Conservation (phyloP, 352 stramenopile species). For the Phytophthora idaei region DNA sequence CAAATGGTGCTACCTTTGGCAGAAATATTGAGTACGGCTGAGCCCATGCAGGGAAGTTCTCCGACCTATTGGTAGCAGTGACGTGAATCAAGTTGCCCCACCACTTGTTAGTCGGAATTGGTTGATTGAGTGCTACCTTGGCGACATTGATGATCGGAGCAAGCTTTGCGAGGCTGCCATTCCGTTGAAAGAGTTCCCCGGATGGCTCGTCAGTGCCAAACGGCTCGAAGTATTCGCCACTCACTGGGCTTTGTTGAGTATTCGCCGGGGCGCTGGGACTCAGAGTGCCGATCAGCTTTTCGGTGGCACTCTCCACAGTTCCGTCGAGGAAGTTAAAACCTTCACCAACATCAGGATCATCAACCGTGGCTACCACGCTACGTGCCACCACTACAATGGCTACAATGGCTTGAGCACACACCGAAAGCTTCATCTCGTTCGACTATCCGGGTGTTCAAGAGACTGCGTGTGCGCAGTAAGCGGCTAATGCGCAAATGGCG, state of each 20-base stretch:
- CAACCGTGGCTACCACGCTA: conserved; percentile 2
- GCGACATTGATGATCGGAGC: conserved; percentile 70
- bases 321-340: conserved; percentile 21
- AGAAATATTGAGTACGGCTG: conserved; percentile 74
- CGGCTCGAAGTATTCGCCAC: conserved; percentile 35
- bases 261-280: conserved; percentile 5
- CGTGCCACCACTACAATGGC: background rate
- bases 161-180: conserved; percentile 47
- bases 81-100: conserved; percentile 80
- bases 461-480: conserved; percentile 10
- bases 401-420: background rate
- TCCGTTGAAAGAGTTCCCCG: conserved; percentile 51
- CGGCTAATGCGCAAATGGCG: conserved; percentile 6
- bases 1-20: conserved; percentile 48
- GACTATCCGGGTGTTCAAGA: background rate
- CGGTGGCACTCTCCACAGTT: conserved; percentile 13
- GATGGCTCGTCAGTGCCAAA: conserved; percentile 50
- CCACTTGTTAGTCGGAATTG: conserved; percentile 85
- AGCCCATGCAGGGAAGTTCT: conserved; percentile 56
- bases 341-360: conserved; percentile 25
- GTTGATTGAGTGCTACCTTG: conserved; percentile 43
- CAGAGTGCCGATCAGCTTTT: conserved; percentile 22
- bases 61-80: conserved; percentile 39
- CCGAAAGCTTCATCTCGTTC: conserved; percentile 5
- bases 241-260: conserved; percentile 9